phyloP scores from a whole-genome alignment of 2,329 filamentous ascomycete genomes.

The Catunica adiposa region DNA sequence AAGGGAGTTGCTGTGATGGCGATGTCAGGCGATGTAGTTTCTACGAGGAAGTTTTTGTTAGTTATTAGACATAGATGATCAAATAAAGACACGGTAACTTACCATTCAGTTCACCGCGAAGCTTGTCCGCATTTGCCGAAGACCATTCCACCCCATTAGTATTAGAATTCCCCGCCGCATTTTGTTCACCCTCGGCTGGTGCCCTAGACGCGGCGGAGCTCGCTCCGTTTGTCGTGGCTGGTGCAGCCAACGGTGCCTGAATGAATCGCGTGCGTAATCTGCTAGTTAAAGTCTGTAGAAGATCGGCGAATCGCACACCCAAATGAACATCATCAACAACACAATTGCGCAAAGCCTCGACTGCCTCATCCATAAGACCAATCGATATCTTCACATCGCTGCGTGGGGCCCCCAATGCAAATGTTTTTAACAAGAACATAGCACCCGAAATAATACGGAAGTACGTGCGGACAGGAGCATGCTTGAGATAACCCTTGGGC shows the following conservation, averaged over 20 bases:
- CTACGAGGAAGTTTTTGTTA: not conserved
- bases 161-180: no score
- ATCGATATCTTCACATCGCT: conserved; percentile 64
- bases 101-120: no score
- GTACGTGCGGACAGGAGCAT: conserved; percentile 69
- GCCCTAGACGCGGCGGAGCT: conserved; percentile 21
- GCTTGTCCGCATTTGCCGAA: no score
- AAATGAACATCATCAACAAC: conserved; percentile 76
- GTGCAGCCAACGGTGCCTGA: conserved; percentile 31
- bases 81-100: no score
- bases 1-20: conserved; percentile 47
- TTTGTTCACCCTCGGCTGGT: not conserved
- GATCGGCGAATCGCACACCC: conserved; percentile 67
- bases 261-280: conserved; percentile 60
- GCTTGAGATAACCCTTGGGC: conserved; percentile 60
- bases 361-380: conserved; percentile 56
- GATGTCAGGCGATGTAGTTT: conserved; percentile 18
- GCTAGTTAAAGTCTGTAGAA: conserved; percentile 63
- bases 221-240: conserved; percentile 20
- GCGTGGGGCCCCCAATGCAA: conserved; percentile 63
- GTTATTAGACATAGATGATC: no score
- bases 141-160: no score
- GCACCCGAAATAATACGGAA: conserved; percentile 74
- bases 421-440: conserved; percentile 73
- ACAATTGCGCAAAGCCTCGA: conserved; percentile 57